These are phyloP conservation scores for Pachysandra terminalis DNA, from an alignment of 164 flowering plant genomes.

Conservation along the genomic window DNA sequence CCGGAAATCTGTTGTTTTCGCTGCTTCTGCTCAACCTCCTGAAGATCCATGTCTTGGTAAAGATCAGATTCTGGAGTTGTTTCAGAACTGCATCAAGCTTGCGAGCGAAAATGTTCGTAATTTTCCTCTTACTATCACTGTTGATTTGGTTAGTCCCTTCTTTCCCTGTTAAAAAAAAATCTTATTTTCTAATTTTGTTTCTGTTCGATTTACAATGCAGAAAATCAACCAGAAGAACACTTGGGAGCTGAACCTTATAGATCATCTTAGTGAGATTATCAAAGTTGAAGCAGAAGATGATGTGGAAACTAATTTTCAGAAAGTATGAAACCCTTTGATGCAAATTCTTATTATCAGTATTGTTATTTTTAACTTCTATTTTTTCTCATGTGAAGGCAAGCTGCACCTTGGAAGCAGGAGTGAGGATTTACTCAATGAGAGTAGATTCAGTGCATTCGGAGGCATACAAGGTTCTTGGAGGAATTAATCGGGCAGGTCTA, in stretches of 20 bases:
- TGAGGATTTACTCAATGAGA: constrained; percentile 85
- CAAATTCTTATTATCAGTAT: neutral
- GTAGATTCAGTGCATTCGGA: constrained; percentile 96
- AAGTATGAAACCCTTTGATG: constrained; percentile 37
- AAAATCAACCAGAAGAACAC: constrained; percentile 97
- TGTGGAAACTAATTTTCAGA: constrained; percentile 84
- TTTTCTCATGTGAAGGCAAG: constrained; percentile 63
- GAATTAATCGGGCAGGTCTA: constrained; percentile 86
- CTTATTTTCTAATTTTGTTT: neutral
- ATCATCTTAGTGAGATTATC: constrained; percentile 78
- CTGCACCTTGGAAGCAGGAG: constrained; percentile 98
- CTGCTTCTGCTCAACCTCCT: constrained; percentile 15
- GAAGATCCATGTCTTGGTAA: constrained; percentile 50
- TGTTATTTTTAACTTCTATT: neutral
- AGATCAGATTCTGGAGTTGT: constrained; percentile 71
- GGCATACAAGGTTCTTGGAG: constrained; percentile 97
- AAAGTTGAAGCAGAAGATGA: constrained; percentile 76
- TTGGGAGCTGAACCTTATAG: constrained; percentile 89
- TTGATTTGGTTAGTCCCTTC: neutral
- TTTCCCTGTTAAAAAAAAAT: neutral
- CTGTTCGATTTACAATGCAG: constrained; percentile 31
- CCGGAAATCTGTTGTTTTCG: constrained; percentile 42
- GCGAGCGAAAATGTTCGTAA: constrained; percentile 86
- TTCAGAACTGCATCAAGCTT: constrained; percentile 89
- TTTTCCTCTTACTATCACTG: neutral